A percentile compares a stretch with the other conserved stretches of the same genome.
phyloP scores from a whole-genome alignment of 495 filamentous ascomycete species.

The Aspergillus panamensis region DNA sequence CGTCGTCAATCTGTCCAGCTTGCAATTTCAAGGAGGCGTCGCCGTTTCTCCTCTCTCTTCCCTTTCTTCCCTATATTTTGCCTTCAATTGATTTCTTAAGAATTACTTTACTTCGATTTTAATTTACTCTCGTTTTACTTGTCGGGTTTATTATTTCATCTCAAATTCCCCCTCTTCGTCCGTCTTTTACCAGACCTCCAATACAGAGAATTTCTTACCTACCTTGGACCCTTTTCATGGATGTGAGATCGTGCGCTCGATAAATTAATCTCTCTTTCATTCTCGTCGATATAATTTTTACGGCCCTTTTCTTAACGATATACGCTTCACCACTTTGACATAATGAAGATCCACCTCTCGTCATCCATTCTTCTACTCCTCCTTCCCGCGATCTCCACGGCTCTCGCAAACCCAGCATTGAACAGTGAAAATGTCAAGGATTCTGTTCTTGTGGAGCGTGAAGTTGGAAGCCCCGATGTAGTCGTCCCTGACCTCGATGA shows the following conservation, averaged over 20 bases:
- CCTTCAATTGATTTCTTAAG: background rate
- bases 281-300: background rate
- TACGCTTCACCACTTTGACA: constrained; percentile 9
- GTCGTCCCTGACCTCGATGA: constrained; percentile 16
- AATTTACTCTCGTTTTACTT: background rate
- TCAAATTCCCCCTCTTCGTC: background rate
- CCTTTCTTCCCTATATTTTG: constrained; percentile 2
- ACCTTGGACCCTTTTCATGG: background rate
- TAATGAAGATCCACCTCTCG: constrained; percentile 35
- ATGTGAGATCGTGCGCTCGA: background rate
- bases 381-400: constrained; percentile 36
- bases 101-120: background rate
- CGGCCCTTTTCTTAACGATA: background rate
- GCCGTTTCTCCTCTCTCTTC: background rate
- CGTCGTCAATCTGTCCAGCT: constrained; percentile 5
- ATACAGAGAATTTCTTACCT: background rate
- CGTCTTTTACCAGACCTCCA: background rate
- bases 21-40: background rate
- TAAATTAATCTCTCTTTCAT: background rate
- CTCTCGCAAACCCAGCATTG: constrained; percentile 22
- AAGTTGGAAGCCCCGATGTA: constrained; percentile 23
- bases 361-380: constrained; percentile 35
- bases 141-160: background rate
- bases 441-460: constrained; percentile 20
- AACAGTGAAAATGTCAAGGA: constrained; percentile 18